Evolutionary conservation across 371 early-diverging fungal species (phyloP).

Genomic region (Blastocladiella emersonii): DNA sequence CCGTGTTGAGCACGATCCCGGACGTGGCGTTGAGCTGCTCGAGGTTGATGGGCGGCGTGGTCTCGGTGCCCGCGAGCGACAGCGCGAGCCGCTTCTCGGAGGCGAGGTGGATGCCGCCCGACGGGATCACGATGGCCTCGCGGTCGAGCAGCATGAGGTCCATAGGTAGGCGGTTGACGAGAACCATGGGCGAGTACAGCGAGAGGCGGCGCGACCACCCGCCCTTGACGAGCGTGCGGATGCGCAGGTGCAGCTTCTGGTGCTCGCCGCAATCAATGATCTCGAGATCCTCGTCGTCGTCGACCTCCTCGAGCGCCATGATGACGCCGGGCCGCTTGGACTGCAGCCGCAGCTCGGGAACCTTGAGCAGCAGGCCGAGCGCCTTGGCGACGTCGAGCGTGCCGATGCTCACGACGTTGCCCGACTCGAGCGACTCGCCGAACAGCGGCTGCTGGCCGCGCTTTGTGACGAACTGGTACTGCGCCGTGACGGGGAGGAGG

Average conservation of each 20-base stretch:
- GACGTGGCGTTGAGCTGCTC: not conserved
- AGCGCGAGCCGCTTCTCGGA: not conserved
- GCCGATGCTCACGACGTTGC: conserved; percentile 62
- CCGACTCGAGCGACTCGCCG: conserved; percentile 34
- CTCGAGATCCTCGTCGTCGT: not conserved
- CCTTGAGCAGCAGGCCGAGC: conserved; percentile 54
- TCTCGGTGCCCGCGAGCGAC: not conserved
- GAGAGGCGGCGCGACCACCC: not conserved
- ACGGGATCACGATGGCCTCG: not conserved
- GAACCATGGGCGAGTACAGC: not conserved
- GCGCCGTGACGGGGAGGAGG: conserved; percentile 74
- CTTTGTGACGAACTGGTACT: conserved; percentile 50
- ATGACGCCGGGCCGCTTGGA: not conserved
- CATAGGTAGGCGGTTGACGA: not conserved
- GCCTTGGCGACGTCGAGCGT: conserved; percentile 71
- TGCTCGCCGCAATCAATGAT: not conserved
- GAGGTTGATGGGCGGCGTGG: not conserved
- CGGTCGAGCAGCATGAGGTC: not conserved
- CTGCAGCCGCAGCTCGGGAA: conserved; percentile 48
- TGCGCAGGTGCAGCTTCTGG: too few species aligned
- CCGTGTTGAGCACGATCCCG: not conserved
- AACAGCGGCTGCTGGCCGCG: conserved; percentile 39
- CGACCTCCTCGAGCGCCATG: not conserved
- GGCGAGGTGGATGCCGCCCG: not conserved
- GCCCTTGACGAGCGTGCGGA: too few species aligned